Percentiles rank a stretch among this genome's conserved stretches.
These are phyloP conservation scores for Phytophthora citrophthora DNA, from an alignment of 352 stramenopile species.

Conservation along the genomic window DNA sequence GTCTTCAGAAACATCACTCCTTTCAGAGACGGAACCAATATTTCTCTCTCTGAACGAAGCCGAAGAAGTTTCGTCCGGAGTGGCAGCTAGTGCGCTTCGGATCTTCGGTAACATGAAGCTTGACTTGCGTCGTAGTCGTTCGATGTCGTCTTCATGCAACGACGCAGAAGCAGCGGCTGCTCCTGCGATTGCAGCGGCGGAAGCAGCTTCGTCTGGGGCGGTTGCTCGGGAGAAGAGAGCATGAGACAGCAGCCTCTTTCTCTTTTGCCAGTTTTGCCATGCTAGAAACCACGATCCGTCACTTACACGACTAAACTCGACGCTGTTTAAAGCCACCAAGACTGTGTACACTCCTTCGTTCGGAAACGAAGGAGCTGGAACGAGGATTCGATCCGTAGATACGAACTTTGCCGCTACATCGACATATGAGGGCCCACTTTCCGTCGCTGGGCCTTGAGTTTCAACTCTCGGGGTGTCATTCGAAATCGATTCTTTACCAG, in stretches of 20 bases:
- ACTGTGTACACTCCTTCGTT: slow-evolving; percentile 76
- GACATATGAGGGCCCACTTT: slow-evolving; percentile 13
- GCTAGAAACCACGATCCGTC: slow-evolving; percentile 70
- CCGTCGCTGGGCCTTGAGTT: neutral
- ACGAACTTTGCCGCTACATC: slow-evolving; percentile 51
- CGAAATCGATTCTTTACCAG: neutral
- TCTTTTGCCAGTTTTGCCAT: slow-evolving; percentile 88
- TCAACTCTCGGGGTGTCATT: neutral
- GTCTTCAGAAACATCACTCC: slow-evolving; percentile 23
- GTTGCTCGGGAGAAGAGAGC: slow-evolving; percentile 38
- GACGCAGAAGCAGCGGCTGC: slow-evolving; percentile 25
- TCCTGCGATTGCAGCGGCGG: slow-evolving; percentile 25
- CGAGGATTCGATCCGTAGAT: slow-evolving; percentile 51
- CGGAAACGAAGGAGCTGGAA: slow-evolving; percentile 54
- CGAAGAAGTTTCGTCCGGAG: slow-evolving; percentile 7
- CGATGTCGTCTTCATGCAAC: slow-evolving; percentile 30
- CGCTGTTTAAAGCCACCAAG: slow-evolving; percentile 64
- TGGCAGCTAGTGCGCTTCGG: slow-evolving; percentile 19
- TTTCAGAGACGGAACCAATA: slow-evolving; percentile 19
- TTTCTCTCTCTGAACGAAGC: slow-evolving; percentile 1
- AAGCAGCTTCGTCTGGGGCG: slow-evolving; percentile 13
- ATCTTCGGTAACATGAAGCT: slow-evolving; percentile 60
- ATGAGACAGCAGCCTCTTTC: slow-evolving; percentile 57
- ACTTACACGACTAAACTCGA: slow-evolving; percentile 67
- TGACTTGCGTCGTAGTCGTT: slow-evolving; percentile 40